Base-by-base conservation (phyloP, 306 rosid genomes). In the Cajanus cajan region DNA sequence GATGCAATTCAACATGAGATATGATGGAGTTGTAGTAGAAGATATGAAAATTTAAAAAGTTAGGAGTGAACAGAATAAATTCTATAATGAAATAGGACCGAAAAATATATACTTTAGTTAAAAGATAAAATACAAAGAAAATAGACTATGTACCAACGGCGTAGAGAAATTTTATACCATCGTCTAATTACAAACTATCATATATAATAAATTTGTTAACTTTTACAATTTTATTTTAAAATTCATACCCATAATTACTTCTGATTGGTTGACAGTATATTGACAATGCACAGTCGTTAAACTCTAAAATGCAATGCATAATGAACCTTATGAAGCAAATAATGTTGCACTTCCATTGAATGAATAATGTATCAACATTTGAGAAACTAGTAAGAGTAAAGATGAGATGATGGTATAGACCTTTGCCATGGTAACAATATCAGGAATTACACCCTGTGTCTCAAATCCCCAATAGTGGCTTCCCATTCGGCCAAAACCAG, bases 391-490 rank as follows among this genome's bases (percentile, higher is more conserved):
- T 24, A 15, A 36, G 28, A 13, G 8, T 8, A 68, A 25, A 18
- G 8, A 73, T 62, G 45, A 65, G 36, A 40, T 48, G 28, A 50
- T 40, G 59, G 50, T 79, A 34, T 52, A 69, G 54, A 94, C 98
- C 98, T 94, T 94, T 71, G 97, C 98, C 98, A 94, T 94, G 66
- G 98, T 94, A 44, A 92, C 97, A 71, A 94, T 94, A 74, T 94
- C 97, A 74, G 98, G 98, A 84, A 83, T 72, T 82, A 94, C 96
- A 45, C 86, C 96, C 82, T 94, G 98, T 12, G 96, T 94, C 78
- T 92, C 89, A 59, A 94, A 94, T 67, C 97, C 98, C 98, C 98
- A 94, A 39, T 90, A 94, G 71, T 94, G 93, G 87, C 94, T 90
- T 82, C 96, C 98, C 4, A 92, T 94, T 51, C 94, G 98, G 21